These are phyloP conservation scores for Fusarium torulosum DNA, from an alignment of 2,329 filamentous ascomycete genomes.

Conservation along the genomic window DNA sequence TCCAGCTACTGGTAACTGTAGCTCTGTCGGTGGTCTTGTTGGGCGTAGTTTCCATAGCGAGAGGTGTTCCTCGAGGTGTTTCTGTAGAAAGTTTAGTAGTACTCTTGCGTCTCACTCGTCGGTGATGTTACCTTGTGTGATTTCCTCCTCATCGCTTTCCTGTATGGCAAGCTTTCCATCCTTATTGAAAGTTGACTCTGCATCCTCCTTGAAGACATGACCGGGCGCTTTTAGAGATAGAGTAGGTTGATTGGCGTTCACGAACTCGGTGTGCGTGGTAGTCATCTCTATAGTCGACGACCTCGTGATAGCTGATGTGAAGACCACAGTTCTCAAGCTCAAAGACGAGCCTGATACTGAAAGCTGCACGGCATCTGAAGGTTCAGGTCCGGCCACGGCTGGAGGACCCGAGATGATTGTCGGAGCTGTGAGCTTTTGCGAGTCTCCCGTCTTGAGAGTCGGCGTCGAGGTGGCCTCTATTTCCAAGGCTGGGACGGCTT, in stretches of 20 bases:
- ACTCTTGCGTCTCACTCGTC: not conserved
- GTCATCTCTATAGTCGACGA: conserved; percentile 35
- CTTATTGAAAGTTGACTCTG: conserved; percentile 7
- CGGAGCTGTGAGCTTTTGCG: conserved; percentile 9
- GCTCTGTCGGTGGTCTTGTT: not conserved
- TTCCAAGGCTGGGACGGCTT: conserved; percentile 4
- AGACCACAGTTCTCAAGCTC: conserved; percentile 30
- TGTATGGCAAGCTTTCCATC: conserved; percentile 17
- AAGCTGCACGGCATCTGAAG: not conserved
- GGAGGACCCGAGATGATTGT: conserved; percentile 1
- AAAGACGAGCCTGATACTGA: not conserved
- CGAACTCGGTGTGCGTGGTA: conserved; percentile 33
- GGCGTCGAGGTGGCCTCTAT: conserved; percentile 6
- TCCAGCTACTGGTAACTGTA: not conserved
- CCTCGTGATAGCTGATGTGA: conserved; percentile 42
- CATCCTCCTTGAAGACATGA: conserved; percentile 32
- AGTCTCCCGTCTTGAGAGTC: not conserved
- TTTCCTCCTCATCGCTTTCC: not conserved
- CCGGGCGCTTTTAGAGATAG: conserved; percentile 17
- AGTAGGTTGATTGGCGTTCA: conserved; percentile 21
- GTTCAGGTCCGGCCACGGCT: not conserved
- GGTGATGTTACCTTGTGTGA: not conserved
- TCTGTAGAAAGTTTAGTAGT: conserved; percentile 6
- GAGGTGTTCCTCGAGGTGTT: conserved; percentile 4
- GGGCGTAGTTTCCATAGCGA: not conserved